These are phyloP conservation scores for Talaromyces piceae DNA, from an alignment of 2,329 filamentous ascomycete genomes.

Conservation along the genomic window DNA sequence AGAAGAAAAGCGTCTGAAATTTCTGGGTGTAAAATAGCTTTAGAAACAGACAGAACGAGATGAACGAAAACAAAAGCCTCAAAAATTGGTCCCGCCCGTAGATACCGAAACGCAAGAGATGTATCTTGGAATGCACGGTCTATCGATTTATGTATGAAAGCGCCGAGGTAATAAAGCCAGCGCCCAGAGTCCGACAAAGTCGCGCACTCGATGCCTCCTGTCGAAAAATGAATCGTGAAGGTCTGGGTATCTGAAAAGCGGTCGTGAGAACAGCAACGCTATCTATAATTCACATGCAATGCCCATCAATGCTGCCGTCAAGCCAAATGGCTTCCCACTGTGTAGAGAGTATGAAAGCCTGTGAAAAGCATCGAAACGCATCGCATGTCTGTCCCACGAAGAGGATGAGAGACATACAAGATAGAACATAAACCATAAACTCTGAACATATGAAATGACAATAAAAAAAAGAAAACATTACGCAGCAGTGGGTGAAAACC, in stretches of 20 bases:
- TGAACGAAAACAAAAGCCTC: constrained; percentile 14
- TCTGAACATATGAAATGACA: constrained; percentile 17
- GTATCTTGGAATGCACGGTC: constrained; percentile 34
- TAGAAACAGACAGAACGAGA: constrained; percentile 9
- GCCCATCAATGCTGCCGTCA: constrained; percentile 21
- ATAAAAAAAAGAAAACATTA: too few species aligned
- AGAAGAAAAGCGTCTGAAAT: constrained; percentile 23
- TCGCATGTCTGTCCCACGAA: constrained; percentile 33
- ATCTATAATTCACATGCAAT: constrained; percentile 46
- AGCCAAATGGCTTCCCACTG: constrained; percentile 21
- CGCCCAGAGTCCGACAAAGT: constrained; percentile 31
- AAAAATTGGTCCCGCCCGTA: constrained; percentile 25
- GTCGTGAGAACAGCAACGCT: constrained; percentile 42
- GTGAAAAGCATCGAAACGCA: constrained; percentile 26
- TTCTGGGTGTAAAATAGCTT: constrained; percentile 13
- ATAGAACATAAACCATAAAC: constrained; percentile 20
- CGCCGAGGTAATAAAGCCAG: constrained; percentile 20
- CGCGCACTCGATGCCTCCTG: constrained; percentile 31
- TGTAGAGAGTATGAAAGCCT: constrained; percentile 16
- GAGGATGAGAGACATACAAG: constrained; percentile 21
- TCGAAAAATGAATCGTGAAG: constrained; percentile 35
- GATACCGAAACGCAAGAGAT: constrained; percentile 35
- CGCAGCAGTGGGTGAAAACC: constrained; percentile 17
- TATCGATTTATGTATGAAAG: constrained; percentile 25
- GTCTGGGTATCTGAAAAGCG: constrained; percentile 39